These are phyloP conservation scores for Lecanicillium sp. DNA, from an alignment of 2,329 filamentous ascomycete species.

Conservation along the genomic window DNA sequence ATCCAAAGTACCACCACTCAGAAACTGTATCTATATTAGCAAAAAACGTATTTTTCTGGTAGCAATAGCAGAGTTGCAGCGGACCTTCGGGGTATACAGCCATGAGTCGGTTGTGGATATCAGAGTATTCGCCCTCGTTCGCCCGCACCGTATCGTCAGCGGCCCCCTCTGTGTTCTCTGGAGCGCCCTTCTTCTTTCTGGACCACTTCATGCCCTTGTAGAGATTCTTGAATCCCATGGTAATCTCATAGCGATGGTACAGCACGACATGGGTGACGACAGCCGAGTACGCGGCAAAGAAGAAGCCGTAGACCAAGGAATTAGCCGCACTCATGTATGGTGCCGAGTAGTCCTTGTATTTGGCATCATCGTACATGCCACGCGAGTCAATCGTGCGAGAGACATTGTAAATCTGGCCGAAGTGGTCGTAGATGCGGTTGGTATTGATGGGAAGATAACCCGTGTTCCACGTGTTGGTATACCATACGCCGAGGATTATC, in stretches of 20 bases:
- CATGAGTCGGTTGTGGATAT: constrained; percentile 26
- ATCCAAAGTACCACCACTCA: constrained; percentile 33
- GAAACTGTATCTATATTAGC: constrained; percentile 22
- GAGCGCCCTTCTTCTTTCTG: constrained; percentile 5
- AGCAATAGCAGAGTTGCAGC: not conserved
- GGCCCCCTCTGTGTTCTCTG: not conserved
- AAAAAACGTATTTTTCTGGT: no score
- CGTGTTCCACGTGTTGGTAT: constrained; percentile 36
- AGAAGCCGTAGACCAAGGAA: constrained; percentile 22
- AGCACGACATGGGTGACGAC: constrained; percentile 21
- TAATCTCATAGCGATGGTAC: constrained; percentile 22
- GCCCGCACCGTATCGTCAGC: constrained; percentile 8
- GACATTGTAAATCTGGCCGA: constrained; percentile 42
- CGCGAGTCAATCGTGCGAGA: constrained; percentile 40
- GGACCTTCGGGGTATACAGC: constrained; percentile 19
- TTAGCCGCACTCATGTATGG: constrained; percentile 16
- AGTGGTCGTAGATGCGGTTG: constrained; percentile 50
- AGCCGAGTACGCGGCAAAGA: constrained; percentile 21
- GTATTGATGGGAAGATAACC: constrained; percentile 49
- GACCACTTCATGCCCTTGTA: constrained; percentile 16
- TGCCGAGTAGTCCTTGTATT: constrained; percentile 40
- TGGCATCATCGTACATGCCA: constrained; percentile 40
- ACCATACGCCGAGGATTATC: constrained; percentile 38
- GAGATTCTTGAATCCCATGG: constrained; percentile 16
- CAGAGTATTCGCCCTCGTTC: constrained; percentile 28